A percentile compares a stretch with the other conserved stretches of the same genome.
phyloP scores from a whole-genome alignment of 1,139 yeast species.

The Blastobotrys malaysiensis region DNA sequence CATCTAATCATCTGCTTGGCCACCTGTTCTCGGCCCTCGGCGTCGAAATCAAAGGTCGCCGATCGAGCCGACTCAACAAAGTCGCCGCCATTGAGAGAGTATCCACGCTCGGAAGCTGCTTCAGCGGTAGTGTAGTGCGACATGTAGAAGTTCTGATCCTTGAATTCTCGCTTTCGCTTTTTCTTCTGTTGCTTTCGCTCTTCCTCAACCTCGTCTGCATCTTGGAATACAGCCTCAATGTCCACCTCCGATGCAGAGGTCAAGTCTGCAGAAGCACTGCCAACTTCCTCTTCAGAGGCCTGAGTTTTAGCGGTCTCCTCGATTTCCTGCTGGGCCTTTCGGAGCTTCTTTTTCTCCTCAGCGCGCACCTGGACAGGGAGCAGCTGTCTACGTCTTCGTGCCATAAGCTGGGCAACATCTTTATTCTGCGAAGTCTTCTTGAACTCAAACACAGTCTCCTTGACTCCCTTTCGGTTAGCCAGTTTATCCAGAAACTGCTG shows the following conservation, averaged over 20 bases:
- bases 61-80: conserved; percentile 79
- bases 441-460: conserved; percentile 94
- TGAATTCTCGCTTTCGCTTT: conserved; percentile 36
- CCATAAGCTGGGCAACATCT: conserved; percentile 80
- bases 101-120: conserved; percentile 79
- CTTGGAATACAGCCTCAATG: conserved; percentile 26
- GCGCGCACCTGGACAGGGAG: conserved; percentile 84
- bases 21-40: conserved; percentile 53
- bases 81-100: conserved; percentile 39
- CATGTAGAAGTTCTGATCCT: conserved; percentile 80
- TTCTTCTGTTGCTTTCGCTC: conserved; percentile 4
- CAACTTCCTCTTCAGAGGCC: conserved; percentile 14
- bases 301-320: conserved; percentile 35
- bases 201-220: conserved; percentile 10
- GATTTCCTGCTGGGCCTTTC: conserved; percentile 43
- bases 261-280: conserved; percentile 14
- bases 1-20: conserved; percentile 75
- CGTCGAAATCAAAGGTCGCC: conserved; percentile 80
- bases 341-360: conserved; percentile 52
- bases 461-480: conserved; percentile 46
- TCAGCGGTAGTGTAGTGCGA: conserved; percentile 86
- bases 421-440: conserved; percentile 39
- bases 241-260: conserved; percentile 28
- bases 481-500: conserved; percentile 66
- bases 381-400: conserved; percentile 74